Conservation (phyloP, 192 early-diverging fungal species). For the Coemansia sp. region DNA sequence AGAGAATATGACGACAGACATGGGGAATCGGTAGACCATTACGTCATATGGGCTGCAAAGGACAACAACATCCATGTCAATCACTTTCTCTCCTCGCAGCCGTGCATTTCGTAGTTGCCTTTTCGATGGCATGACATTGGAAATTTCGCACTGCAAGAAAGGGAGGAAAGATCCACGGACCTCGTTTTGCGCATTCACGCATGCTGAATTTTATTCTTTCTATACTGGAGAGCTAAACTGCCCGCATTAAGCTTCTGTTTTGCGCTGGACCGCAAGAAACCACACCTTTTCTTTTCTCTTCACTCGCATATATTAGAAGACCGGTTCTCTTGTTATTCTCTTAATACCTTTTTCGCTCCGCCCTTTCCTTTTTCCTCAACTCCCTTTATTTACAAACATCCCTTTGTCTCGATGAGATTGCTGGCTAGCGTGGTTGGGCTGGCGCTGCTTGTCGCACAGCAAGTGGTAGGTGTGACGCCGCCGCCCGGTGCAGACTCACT, state of each 20-base stretch:
- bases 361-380: background rate
- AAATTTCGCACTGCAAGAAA: background rate
- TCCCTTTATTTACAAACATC: constrained; percentile 3
- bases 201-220: background rate
- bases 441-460: constrained; percentile 16
- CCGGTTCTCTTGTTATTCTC: background rate
- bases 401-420: constrained; percentile 32
- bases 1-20: background rate
- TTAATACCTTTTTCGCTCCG: background rate
- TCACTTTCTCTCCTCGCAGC: background rate
- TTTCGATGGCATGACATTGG: constrained; percentile 1
- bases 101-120: background rate
- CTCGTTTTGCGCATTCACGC: background rate
- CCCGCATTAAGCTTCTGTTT: background rate
- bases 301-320: background rate
- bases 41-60: background rate
- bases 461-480: constrained; percentile 14
- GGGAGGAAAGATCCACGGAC: background rate
- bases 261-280: background rate
- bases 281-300: background rate
- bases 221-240: background rate
- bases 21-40: background rate
- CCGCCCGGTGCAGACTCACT: constrained; percentile 35
- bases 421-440: constrained; percentile 29
- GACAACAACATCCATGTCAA: background rate